Base-by-base conservation (phyloP, 495 filamentous ascomycete species). In the Aspergillus kassunensis region DNA sequence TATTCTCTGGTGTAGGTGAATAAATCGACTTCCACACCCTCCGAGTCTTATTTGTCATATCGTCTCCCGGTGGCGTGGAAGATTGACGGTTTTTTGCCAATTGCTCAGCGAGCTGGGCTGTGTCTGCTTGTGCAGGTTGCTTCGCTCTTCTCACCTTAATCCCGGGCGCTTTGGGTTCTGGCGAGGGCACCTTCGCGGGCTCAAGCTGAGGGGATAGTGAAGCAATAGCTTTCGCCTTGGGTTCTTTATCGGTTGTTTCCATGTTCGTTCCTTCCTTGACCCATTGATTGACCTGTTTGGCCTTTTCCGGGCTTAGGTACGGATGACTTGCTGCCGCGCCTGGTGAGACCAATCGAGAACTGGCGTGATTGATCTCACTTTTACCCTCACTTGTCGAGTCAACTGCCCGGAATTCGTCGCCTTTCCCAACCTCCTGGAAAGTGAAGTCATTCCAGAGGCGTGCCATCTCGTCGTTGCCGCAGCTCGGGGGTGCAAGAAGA, bases 361-460 rank as follows among this genome's bases (percentile, higher is more conserved):
- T 39, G 3, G 36, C 19, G 6, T 45, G 27, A 12, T 49, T 51
- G 6, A 19, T 55, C 24, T 27, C 7, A 29, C 27, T 5, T 5
- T 11, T 29, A 11, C 11, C 27, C 18, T 55, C 51, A 0, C 12
- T 36, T 1, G 41, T 33, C 18, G 47, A 46, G 33, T 54, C 51
- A 21, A 58, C 24, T n/a, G 54, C 37, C 30, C 43, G 9, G 37
- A 39, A 63, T 18, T 49, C 27, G n/a, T 58, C 52, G 6, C 47
- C 41, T 7, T 50, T 58, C 11, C 63, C 65, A 11, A 65, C 29
- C 37, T 55, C 58, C 25, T 47, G 54, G 27, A 65, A 66, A 5
- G 34, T 56, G 20, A 63, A 64, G 42, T 55, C 53, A 18, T 23
- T 54, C 67, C 67, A 70, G 4, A 63, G 52, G 16, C 51, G 51